phyloP scores from a whole-genome alignment of 2,329 filamentous ascomycete species.

The Pseudogymnoascus verrucosus region DNA sequence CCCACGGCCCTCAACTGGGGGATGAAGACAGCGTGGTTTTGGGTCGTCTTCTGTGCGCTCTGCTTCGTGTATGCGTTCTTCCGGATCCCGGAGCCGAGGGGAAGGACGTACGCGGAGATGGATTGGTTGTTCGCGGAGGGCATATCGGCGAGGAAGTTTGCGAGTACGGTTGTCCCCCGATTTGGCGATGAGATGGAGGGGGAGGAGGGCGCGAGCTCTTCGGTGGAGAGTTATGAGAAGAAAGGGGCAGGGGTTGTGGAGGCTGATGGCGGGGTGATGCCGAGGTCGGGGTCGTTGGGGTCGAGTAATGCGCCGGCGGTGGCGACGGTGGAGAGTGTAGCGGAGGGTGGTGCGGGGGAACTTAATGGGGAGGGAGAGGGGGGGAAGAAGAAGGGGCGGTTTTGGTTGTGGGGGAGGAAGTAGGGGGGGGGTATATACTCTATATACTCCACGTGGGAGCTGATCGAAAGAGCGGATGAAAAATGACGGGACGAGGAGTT shows the following conservation, averaged over 20 bases:
- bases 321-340: background rate
- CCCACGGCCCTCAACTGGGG: constrained; percentile 32
- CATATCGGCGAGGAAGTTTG: constrained; percentile 67
- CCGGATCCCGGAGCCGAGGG: constrained; percentile 67
- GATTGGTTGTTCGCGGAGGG: constrained; percentile 72
- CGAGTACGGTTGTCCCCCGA: constrained; percentile 20
- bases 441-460: background rate
- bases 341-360: background rate
- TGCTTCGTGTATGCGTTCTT: constrained; percentile 78
- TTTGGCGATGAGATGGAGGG: background rate
- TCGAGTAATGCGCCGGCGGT: background rate
- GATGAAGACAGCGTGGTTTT: constrained; percentile 18
- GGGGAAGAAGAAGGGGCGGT: background rate
- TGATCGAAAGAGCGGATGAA: background rate
- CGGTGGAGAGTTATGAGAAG: background rate
- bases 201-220: background rate
- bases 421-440: background rate
- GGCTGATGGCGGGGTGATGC: background rate
- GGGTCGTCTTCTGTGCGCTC: constrained; percentile 65
- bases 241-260: background rate
- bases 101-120: constrained; percentile 74
- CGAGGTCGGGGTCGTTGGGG: background rate
- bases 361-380: background rate
- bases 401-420: background rate
- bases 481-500: background rate